Base-by-base conservation (phyloP, 306 rosid species). In the Carpinus fangiana region DNA sequence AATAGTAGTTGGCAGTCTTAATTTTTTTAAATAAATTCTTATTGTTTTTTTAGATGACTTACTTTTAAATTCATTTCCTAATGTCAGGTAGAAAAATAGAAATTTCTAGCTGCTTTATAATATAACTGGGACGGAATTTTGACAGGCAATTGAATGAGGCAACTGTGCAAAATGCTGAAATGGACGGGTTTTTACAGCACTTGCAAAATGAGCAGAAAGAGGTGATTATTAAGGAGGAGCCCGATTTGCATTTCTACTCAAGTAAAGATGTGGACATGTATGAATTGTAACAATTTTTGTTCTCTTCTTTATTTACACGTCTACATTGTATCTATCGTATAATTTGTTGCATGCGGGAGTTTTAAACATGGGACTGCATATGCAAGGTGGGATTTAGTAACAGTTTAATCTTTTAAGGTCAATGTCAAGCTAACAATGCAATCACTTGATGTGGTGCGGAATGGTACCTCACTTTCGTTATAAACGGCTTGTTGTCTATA, bases 221-320 rank as follows among this genome's bases (percentile, higher is more conserved):
- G 46, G 86, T 87, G 10, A 79, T 82, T 43, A 66, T 84, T 80
- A 87, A 84, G 86, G 91, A 83, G 81, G 96, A 93, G 76, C 72
- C 90, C 12, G 88, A 83, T 78, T 79, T 93, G 86, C 96, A 91
- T 89, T 78, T 74, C 31, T 95, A 95, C 89, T 91, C 98, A 12
- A 91, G 86, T 51, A 86, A 86, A 76, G 99, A 95, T 84, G 94
- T 91, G 57, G 96, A 95, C 81, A 90, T 88, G 99, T 95, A 83
- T 83, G 90, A 72, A 56, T 73, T 21, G 26, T 38, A 9, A 46
- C 41, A 18, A 34, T 55, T 34, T 34, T 46, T 70, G 20, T 12
- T 12, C 17, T 76, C 6, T 36, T 74, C 45, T 66, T 26, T 18
- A 4, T 34, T 75, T 36, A 10, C 9, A 56, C 68, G 31, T 65